phyloP scores from a whole-genome alignment of 495 filamentous ascomycete species.

The Penicillium desertorum region DNA sequence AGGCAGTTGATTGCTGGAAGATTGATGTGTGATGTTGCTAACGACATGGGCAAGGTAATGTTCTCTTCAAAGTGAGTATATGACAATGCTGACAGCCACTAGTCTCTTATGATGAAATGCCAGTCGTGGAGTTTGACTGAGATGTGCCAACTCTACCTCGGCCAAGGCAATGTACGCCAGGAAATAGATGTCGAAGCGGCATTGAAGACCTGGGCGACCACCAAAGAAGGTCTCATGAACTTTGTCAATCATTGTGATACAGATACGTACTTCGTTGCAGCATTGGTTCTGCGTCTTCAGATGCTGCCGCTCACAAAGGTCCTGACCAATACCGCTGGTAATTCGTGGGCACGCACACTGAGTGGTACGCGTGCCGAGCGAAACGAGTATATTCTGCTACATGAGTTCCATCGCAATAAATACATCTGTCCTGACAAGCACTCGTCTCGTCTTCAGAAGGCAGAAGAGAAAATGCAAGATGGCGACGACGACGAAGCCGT shows the following conservation, averaged over 20 bases:
- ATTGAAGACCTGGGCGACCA: constrained; percentile 82
- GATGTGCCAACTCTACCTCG: constrained; percentile 91
- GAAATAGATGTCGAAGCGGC: constrained; percentile 87
- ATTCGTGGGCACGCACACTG: constrained; percentile 95
- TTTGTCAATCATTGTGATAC: constrained; percentile 89
- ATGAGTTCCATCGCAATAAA: constrained; percentile 93
- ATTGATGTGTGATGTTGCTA: constrained; percentile 89
- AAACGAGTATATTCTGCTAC: constrained; percentile 98
- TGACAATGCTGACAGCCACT: constrained; percentile 29
- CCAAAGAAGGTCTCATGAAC: constrained; percentile 84
- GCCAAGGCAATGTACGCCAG: constrained; percentile 61
- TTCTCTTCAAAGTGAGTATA: constrained; percentile 1
- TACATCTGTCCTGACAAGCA: constrained; percentile 96
- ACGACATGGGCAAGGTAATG: constrained; percentile 84
- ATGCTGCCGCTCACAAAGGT: constrained; percentile 93
- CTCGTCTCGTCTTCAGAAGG: constrained; percentile 66
- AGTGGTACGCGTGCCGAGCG: constrained; percentile 95
- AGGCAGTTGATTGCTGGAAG: constrained; percentile 86
- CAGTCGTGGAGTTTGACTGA: constrained; percentile 97
- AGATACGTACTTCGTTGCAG: constrained; percentile 94
- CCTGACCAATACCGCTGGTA: constrained; percentile 93
- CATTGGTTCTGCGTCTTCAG: constrained; percentile 81
- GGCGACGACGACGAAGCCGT: constrained; percentile 69
- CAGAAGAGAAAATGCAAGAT: constrained; percentile 60
- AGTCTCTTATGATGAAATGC: constrained; percentile 93